Conservation (phyloP, 768 basidiomycete genomes). For the Phallus indusiatus region DNA sequence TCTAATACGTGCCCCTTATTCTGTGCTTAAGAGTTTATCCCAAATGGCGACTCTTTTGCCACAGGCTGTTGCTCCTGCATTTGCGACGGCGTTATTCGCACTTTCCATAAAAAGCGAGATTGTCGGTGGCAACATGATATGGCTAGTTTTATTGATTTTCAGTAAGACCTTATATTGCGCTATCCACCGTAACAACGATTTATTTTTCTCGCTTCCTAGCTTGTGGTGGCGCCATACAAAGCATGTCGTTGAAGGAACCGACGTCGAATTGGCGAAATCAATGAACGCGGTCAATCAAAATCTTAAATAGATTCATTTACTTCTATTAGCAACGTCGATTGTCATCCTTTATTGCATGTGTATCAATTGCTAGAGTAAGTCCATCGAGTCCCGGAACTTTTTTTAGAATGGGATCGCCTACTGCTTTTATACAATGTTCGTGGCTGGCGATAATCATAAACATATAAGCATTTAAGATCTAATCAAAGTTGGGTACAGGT, state of each 20-base stretch:
- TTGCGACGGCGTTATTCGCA: constrained; percentile 13
- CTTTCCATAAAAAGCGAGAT: constrained; percentile 12
- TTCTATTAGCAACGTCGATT: too few species aligned
- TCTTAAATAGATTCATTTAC: too few species aligned
- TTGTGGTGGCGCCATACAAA: constrained; percentile 6
- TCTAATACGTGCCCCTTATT: neutral
- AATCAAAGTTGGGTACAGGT: too few species aligned
- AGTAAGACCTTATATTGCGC: neutral
- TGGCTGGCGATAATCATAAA: too few species aligned
- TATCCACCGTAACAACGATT: neutral
- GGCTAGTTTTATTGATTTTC: constrained; percentile 11
- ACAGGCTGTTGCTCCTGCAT: constrained; percentile 14
- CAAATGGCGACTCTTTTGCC: constrained; percentile 13
- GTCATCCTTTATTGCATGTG: too few species aligned
- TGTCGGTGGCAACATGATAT: constrained; percentile 12
- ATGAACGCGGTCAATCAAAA: neutral
- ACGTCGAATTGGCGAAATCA: constrained; percentile 7
- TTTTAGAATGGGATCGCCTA: neutral
- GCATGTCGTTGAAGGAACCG: constrained; percentile 10
- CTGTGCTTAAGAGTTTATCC: constrained; percentile 2
- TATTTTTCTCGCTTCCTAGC: constrained; percentile 3
- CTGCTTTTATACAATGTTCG: neutral
- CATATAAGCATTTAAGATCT: too few species aligned
- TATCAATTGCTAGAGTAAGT: neutral
- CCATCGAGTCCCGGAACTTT: neutral